Evolutionary conservation across 805 yeast genomes (phyloP), one percentile per base, ranked within the genome.

Genomic region (Candida maesae): DNA sequence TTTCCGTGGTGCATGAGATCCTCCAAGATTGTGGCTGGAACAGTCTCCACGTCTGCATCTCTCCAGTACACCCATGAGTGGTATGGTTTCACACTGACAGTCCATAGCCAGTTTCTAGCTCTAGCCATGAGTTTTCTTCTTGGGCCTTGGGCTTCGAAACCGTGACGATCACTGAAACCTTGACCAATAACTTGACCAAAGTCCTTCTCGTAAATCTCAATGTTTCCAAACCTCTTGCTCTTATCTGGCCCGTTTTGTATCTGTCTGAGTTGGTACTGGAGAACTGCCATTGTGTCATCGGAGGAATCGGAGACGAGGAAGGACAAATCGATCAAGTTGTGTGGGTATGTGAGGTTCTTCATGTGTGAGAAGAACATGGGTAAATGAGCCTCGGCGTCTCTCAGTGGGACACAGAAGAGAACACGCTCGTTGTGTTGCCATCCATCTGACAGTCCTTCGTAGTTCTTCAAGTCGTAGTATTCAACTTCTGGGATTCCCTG

Each of bases 21-120:
- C 64, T 91, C 96, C 45, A 91, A 63, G 47, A 91, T 81, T 1
- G 96, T 82, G 2, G 81, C 73, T 11, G 96, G 95, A 19, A 83
- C 79, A 0, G 90, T 81, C 60, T 90, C 96, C 11, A 91, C 95
- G 64, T 91, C 98, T 10, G 95, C 96, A 66, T 91, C 98, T 65
- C 98, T 73, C 98, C 98, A 91, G 62, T 91, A 89, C 7, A 91
- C 96, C 84, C 90, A 89, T 7, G 95, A 82, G 61, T 91, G 98
- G 60, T 91, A 80, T 2, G 98, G 97, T 59, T 83, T 84, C 36
- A 91, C 66, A 8, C 95, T 93, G 11, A 84, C 90, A 0, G 93
- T 68, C 64, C 90, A 79, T 32, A 91, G 69, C 98, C 98, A 91
- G 64, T 91, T 91, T 63, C 98, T 75, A 5, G 97, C 97, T 43